Conservation (phyloP, 2,329 filamentous ascomycete genomes). For the Ceratocystiopsis sp. region DNA sequence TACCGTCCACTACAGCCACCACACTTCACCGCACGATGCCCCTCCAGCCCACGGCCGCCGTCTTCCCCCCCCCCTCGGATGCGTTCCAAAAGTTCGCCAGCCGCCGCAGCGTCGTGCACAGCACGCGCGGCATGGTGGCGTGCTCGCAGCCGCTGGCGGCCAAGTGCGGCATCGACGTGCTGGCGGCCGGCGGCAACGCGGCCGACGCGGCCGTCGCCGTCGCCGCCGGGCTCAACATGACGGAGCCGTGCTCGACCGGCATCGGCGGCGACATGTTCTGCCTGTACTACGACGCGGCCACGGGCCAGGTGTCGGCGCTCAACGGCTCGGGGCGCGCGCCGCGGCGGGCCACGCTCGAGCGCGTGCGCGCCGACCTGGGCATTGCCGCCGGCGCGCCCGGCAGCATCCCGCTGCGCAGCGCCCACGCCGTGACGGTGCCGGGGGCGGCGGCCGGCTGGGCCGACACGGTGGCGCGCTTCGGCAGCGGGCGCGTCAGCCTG, state of each 20-base stretch:
- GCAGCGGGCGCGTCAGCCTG: constrained; percentile 67
- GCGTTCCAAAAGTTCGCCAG: constrained; percentile 46
- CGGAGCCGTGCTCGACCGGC: constrained; percentile 81
- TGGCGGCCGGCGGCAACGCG: constrained; percentile 83
- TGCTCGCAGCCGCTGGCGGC: constrained; percentile 82
- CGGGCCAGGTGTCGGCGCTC: constrained; percentile 64
- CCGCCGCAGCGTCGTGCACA: constrained; percentile 81
- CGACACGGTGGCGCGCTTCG: constrained; percentile 74
- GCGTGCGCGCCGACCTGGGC: constrained; percentile 51
- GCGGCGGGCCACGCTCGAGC: constrained; percentile 48
- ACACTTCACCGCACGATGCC: constrained; percentile 25
- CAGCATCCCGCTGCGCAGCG: constrained; percentile 45
- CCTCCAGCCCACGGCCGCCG: constrained; percentile 23
- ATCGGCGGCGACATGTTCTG: constrained; percentile 98
- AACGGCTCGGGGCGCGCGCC: constrained; percentile 88
- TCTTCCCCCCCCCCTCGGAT: constrained; percentile 27
- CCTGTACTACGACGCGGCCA: constrained; percentile 74
- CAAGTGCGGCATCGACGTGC: constrained; percentile 67
- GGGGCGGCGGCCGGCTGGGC: constrained; percentile 89
- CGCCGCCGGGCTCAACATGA: constrained; percentile 80
- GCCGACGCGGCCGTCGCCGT: constrained; percentile 95
- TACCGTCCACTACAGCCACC: too few species aligned
- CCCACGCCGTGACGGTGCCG: constrained; percentile 72
- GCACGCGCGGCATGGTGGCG: constrained; percentile 77
- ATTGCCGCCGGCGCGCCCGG: constrained; percentile 25